Evolutionary conservation across 2,329 filamentous ascomycete species (phyloP), one percentile per base, ranked within the genome.

Genomic region (Epichloe festucae): DNA sequence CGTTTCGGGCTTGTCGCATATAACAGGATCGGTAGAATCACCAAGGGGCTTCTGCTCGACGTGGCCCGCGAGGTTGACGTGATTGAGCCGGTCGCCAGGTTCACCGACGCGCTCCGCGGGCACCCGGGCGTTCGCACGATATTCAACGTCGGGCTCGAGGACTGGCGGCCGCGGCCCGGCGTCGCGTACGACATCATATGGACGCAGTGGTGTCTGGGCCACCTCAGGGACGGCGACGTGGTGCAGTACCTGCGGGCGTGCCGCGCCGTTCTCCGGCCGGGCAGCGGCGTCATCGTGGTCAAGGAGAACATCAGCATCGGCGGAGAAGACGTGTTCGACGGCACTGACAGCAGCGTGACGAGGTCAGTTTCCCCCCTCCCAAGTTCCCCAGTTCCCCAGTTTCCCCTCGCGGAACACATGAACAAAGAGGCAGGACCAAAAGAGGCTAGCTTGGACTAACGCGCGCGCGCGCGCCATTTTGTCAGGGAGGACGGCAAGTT

Each of bases 121-220:
- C 76, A 74, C 42, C 79, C 1, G 85, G 85, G 85, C 1, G 71
- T 82, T 12, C 71, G 77, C 2, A 69, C 74, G 21, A 75, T 95
- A 17, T 84, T 80, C 68, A 88, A 85, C 57, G 68, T 84, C 2
- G 87, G 88, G 0, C 70, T 95, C 1, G 84, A 95, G 65, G 74
- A 77, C 31, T 94, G 87, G 87, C 53, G 58, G 11, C 72, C 75
- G 1, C 68, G 60, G 0, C 59, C 67, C 2, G 70, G 62, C 10
- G 60, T 67, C 8, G 64, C 68, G 47, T 96, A 96, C 66, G 85
- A 90, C 63, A 66, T 95, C 45, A 81, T 96, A 54, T 95, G 88
- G 87, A 84, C 79, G 49, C 90, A 96, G 67, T 95, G 90, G 89
- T 96, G 89, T 66, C 67, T 91, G 7, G 85, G 87, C 23, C 85